Base-by-base conservation (phyloP, 371 early-diverging fungal species). In the Dinochytrium kinnereticum region DNA sequence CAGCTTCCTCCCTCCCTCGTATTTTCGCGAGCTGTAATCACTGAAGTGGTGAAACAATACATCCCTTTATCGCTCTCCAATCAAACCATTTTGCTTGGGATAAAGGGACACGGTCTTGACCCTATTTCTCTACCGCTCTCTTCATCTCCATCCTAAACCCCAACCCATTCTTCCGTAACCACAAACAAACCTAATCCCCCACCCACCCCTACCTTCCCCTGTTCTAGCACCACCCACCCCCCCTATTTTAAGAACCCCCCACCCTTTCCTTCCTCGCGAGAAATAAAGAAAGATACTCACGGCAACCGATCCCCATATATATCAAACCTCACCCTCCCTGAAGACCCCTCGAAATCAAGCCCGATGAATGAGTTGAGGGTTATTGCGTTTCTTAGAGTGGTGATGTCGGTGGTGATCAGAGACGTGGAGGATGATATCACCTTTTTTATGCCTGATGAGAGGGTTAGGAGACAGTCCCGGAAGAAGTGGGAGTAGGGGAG, bases 381-480 rank as follows among this genome's bases (percentile, higher is more conserved):
- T 7, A 36, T 44, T 39, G 37, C 7, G 10, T 38, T 39, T 7
- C 2, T 15, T 7, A 19, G 67, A 10, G 67, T 15, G 17, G 3
- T 26, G 39, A 66, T 66, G 2, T 19, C 17, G 30, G 37, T 3
- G 37, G 28, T n/a, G n/a, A n/a, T n/a, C n/a, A n/a, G 67, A 7
- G 21, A 19, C 19, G 7, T 26, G 10, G n/a, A 38, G 7, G 5
- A 33, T 21, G 3, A 10, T 19, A 68, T 39, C 2, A 49, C 2
- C 7, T 21, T 13, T 36, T 49, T 51, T 2, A 68, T 5, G 3
- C 68, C 68, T 5, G 24, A 31, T 1, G 28, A 3, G 21, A 68
- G 15, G 2, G 68, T 31, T 17, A 68, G 33, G 1, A 51, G 19
- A 26, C 68, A 68, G 34, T 68, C 68, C 21, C 68, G 50, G 44